Conservation (phyloP, 225 moss, liverwort and hornwort genomes). For the Straminergon stramineum region DNA sequence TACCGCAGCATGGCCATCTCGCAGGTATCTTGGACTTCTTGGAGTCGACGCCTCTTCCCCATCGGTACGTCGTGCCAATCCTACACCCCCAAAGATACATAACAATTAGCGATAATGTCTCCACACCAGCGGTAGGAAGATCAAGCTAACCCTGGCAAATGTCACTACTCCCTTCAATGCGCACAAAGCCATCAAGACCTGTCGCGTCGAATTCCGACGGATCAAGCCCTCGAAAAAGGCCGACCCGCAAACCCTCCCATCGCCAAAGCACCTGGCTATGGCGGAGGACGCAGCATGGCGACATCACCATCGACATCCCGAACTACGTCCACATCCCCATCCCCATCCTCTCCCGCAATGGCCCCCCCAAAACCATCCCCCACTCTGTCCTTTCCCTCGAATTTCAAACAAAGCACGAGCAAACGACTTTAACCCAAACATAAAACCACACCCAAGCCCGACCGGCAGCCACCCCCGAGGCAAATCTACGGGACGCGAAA, state of each 20-base stretch:
- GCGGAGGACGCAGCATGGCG: neutral
- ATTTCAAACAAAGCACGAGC: neutral
- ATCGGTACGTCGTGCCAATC: conserved; percentile 15
- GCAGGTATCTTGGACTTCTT: conserved; percentile 28
- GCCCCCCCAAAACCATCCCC: neutral
- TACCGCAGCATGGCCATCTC: conserved; percentile 3
- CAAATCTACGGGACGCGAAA: neutral
- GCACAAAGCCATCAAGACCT: neutral
- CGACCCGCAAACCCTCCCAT: conserved; percentile 5
- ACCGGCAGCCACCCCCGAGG: neutral
- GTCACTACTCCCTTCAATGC: neutral
- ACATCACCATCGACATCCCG: conserved; percentile 7
- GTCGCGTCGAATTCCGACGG: neutral
- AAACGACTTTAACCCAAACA: neutral
- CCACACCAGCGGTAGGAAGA: neutral
- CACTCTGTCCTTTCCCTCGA: neutral
- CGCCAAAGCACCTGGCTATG: conserved; percentile 5
- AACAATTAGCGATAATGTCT: neutral
- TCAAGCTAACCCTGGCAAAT: conserved; percentile 2
- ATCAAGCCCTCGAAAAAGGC: conserved; percentile 4
- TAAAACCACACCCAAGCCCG: neutral
- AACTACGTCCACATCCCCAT: conserved; percentile 7
- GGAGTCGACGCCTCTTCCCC: conserved; percentile 17
- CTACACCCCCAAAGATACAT: conserved; percentile 3
- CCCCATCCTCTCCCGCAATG: neutral